phyloP scores from a whole-genome alignment of 768 basidiomycete species.

The Boletus eberwhitei region DNA sequence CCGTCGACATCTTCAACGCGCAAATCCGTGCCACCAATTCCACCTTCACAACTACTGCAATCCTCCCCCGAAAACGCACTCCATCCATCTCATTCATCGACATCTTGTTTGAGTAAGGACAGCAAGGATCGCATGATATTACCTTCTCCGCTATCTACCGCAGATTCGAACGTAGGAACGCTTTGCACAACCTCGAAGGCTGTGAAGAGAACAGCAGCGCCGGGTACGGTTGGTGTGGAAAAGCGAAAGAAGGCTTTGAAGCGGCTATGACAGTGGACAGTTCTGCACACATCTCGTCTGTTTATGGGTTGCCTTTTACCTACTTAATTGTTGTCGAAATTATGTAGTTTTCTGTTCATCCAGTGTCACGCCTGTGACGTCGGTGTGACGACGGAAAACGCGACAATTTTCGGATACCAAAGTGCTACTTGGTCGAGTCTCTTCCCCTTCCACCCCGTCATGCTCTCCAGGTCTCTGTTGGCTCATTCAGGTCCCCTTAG shows the following conservation, averaged over 20 bases:
- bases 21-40: slow-evolving; percentile 42
- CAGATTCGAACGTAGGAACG: slow-evolving; percentile 63
- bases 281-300: background rate
- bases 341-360: background rate
- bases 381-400: slow-evolving; percentile 14
- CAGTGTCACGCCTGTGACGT: slow-evolving; percentile 19
- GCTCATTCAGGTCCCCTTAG: slow-evolving; percentile 9
- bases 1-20: slow-evolving; percentile 40
- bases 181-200: slow-evolving; percentile 49
- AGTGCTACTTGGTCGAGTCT: background rate
- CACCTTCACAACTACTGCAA: slow-evolving; percentile 38
- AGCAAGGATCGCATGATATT: slow-evolving; percentile 62
- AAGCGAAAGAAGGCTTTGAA: slow-evolving; percentile 90
- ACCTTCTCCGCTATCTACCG: slow-evolving; percentile 66
- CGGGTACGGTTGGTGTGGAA: slow-evolving; percentile 58
- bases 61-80: slow-evolving; percentile 39
- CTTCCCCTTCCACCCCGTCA: slow-evolving; percentile 1
- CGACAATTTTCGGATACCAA: slow-evolving; percentile 15
- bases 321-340: slow-evolving; percentile 3
- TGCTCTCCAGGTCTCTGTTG: slow-evolving; percentile 25
- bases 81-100: slow-evolving; percentile 37
- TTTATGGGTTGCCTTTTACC: background rate
- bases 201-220: slow-evolving; percentile 60
- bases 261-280: slow-evolving; percentile 46
- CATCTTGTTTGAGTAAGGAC: slow-evolving; percentile 28